phyloP scores from a whole-genome alignment of 495 filamentous ascomycete genomes.

The Xylaria palmicola region DNA sequence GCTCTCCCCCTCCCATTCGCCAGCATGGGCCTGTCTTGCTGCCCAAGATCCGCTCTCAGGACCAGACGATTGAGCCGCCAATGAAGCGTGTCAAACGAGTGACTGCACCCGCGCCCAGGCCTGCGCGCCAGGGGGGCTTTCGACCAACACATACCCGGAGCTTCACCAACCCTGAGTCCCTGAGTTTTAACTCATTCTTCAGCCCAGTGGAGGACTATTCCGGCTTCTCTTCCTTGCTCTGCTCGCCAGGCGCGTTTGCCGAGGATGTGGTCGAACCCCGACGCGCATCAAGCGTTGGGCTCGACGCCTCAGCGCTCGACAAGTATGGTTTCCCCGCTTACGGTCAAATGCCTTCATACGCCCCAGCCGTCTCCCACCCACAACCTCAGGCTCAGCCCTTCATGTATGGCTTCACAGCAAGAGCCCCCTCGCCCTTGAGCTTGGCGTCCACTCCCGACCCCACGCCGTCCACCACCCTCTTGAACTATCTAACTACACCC shows the following conservation, averaged over 20 bases:
- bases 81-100: conserved; percentile 43
- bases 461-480: conserved; percentile 64
- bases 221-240: conserved; percentile 47
- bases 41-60: conserved; percentile 83
- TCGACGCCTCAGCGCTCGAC: conserved; percentile 64
- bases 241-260: conserved; percentile 67
- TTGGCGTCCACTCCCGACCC: conserved; percentile 43
- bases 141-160: conserved; percentile 60
- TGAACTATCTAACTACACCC: conserved; percentile 72
- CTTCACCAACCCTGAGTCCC: conserved; percentile 62
- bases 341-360: conserved; percentile 70
- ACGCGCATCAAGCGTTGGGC: conserved; percentile 65
- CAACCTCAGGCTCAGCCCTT: conserved; percentile 41
- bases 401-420: conserved; percentile 44
- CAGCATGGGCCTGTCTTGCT: conserved; percentile 80
- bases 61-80: conserved; percentile 61
- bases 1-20: conserved; percentile 65
- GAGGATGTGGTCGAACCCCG: conserved; percentile 48
- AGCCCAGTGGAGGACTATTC: conserved; percentile 35
- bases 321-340: conserved; percentile 80
- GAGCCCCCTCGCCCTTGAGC: conserved; percentile 51
- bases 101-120: conserved; percentile 26
- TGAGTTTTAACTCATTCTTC: conserved; percentile 49
- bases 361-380: conserved; percentile 43
- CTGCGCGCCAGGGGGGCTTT: conserved; percentile 33